Percentiles rank a stretch among this genome's conserved stretches.
phyloP scores from a whole-genome alignment of 495 filamentous ascomycete species.

The Extremus antarcticus region DNA sequence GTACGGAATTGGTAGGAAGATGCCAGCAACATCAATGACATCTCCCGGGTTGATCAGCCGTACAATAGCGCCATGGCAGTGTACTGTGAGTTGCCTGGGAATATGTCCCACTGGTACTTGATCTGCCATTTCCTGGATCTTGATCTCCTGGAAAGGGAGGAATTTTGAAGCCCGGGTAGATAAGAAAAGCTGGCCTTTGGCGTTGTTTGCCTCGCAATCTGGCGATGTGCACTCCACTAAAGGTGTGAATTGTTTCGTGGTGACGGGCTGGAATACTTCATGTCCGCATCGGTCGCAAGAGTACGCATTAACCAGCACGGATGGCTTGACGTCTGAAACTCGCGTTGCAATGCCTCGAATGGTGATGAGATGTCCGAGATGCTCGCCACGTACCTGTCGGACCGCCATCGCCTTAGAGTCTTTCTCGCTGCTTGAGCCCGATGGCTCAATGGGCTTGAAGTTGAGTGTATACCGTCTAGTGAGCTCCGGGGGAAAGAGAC shows the following conservation, averaged over 20 bases:
- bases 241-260: conserved; percentile 79
- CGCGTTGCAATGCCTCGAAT: conserved; percentile 89
- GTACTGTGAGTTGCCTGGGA: conserved; percentile 74
- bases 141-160: conserved; percentile 93
- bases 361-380: conserved; percentile 86
- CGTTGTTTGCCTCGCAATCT: conserved; percentile 81
- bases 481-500: conserved; percentile 78
- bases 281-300: conserved; percentile 92
- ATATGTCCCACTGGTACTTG: conserved; percentile 98
- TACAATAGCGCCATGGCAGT: conserved; percentile 78
- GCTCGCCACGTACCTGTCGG: conserved; percentile 80
- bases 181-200: conserved; percentile 84
- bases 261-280: conserved; percentile 95
- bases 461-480: conserved; percentile 89
- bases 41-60: conserved; percentile 86
- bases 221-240: conserved; percentile 73
- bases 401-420: conserved; percentile 77
- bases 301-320: conserved; percentile 94
- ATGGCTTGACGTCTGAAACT: conserved; percentile 94
- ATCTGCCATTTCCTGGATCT: conserved; percentile 96
- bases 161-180: conserved; percentile 95
- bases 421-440: conserved; percentile 51
- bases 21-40: conserved; percentile 81
- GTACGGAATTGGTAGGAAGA: conserved; percentile 94
- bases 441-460: conserved; percentile 79